Conservation (phyloP, 352 stramenopile species). For the Globisporangium canariense region DNA sequence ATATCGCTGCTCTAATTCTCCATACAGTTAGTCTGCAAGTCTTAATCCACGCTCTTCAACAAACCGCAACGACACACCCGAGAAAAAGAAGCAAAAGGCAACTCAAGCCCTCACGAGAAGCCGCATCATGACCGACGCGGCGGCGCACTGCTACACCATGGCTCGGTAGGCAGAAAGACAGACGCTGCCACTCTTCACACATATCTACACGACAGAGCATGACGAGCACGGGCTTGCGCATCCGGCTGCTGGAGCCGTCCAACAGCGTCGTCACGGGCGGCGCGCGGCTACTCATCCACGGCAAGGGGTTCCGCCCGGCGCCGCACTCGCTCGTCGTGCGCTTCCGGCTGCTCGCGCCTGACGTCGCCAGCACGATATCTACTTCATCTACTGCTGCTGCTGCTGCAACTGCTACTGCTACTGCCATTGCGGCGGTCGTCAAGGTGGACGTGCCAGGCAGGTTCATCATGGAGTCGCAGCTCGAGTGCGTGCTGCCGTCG, state of each 20-base stretch:
- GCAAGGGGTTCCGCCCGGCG: conserved; percentile 49
- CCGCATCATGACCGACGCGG: neutral
- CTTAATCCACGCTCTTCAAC: neutral
- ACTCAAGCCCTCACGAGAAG: neutral
- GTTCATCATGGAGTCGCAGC: conserved; percentile 57
- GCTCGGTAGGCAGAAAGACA: neutral
- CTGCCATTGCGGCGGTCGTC: neutral
- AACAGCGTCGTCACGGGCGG: conserved; percentile 44
- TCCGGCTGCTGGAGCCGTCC: conserved; percentile 52
- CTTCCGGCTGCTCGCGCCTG: conserved; percentile 36
- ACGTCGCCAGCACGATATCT: neutral
- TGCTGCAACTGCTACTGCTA: neutral
- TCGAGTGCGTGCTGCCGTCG: conserved; percentile 52
- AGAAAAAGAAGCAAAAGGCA: neutral
- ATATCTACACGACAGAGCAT: neutral
- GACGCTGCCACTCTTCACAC: neutral
- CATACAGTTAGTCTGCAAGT: neutral
- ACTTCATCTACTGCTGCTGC: neutral
- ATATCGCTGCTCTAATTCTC: neutral
- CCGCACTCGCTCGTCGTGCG: conserved; percentile 68
- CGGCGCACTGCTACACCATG: neutral
- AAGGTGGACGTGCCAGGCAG: conserved; percentile 35
- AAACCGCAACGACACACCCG: neutral
- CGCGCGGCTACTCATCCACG: conserved; percentile 52
- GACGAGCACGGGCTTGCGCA: conserved; percentile 27